Base-by-base conservation (phyloP, 495 filamentous ascomycete genomes). In the Amphirosellinia nigrospora region DNA sequence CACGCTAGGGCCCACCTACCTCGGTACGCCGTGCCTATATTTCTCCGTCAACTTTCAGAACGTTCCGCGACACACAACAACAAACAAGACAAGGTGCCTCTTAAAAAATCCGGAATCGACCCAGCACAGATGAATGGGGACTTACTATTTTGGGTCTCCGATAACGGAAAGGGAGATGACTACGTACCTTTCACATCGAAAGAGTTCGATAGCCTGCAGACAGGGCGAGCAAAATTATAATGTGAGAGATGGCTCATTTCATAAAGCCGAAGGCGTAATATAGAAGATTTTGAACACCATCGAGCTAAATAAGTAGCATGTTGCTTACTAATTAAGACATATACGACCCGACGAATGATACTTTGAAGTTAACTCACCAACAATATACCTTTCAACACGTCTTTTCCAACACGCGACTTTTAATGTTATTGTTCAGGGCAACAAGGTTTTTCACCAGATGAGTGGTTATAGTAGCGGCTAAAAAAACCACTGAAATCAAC, bases 41-140 rank as follows among this genome's bases (percentile, higher is more conserved):
- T 96, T 77, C 71, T 94, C 32, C 82, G 93, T 0, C 75, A 93
- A 28, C 86, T 91, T 5, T 74, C 82, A 50, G 84, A 82, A 56
- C 82, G 87, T 45, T 86, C 84, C 39, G 86, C 89, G 26, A 93
- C 89, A 68, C 91, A 96, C 76, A 94, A 94, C 77, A 90, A 94
- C 75, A 96, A 96, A 81, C 92, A 94, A 81, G 91, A 92, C 75
- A 96, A 94, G 79, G 87, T 90, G 7, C 88, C 89, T 1, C 82
- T 94, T 34, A 84, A 91, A 69, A 86, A 89, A 46, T 90, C 93
- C 73, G 92, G 92, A 0, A 86, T 93, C 9, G 88, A 93, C 74
- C 89, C 88, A 16, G 81, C 77, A 3, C 89, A 90, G 79, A 87
- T 85, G 0, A 71, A 76, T 6, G 83, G 85, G 0, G 82, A 87